Percentiles rank a stretch among this genome's conserved stretches.
These are phyloP conservation scores for Talaromyces sp. DNA, from an alignment of 2,329 filamentous ascomycete species.

Conservation along the genomic window DNA sequence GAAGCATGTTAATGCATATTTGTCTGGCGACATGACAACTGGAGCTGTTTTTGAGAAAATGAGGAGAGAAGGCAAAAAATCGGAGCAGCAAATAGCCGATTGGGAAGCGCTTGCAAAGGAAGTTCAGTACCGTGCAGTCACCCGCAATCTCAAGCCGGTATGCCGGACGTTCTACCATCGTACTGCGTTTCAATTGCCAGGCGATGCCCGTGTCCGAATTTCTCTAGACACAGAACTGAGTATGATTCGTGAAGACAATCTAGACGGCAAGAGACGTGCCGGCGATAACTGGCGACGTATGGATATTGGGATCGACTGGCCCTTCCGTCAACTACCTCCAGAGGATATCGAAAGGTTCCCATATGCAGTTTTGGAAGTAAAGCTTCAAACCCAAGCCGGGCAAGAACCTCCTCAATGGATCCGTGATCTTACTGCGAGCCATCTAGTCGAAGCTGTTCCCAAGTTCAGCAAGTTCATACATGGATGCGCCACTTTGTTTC, in stretches of 20 bases:
- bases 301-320: conserved; percentile 96
- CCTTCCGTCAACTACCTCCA: conserved; percentile 81
- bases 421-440: conserved; percentile 83
- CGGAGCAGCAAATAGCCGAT: conserved; percentile 81
- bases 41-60: conserved; percentile 94
- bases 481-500: conserved; percentile 83
- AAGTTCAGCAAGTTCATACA: conserved; percentile 99
- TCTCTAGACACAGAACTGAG: conserved; percentile 94
- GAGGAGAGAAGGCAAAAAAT: conserved; percentile 91
- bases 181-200: conserved; percentile 94
- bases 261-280: conserved; percentile 71
- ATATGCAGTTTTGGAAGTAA: conserved; percentile 94
- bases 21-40: conserved; percentile 79
- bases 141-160: conserved; percentile 81
- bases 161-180: conserved; percentile 97
- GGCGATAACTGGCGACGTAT: conserved; percentile 94
- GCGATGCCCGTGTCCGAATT: conserved; percentile 92
- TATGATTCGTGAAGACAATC: conserved; percentile 92
- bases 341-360: conserved; percentile 89
- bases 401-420: conserved; percentile 98
- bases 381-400: conserved; percentile 91
- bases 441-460: conserved; percentile 96
- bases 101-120: conserved; percentile 87
- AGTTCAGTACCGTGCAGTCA: conserved; percentile 88
- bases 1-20: conserved; percentile 91